These are phyloP conservation scores for Globisporangium nagaii DNA, from an alignment of 352 stramenopile genomes.

Conservation along the genomic window DNA sequence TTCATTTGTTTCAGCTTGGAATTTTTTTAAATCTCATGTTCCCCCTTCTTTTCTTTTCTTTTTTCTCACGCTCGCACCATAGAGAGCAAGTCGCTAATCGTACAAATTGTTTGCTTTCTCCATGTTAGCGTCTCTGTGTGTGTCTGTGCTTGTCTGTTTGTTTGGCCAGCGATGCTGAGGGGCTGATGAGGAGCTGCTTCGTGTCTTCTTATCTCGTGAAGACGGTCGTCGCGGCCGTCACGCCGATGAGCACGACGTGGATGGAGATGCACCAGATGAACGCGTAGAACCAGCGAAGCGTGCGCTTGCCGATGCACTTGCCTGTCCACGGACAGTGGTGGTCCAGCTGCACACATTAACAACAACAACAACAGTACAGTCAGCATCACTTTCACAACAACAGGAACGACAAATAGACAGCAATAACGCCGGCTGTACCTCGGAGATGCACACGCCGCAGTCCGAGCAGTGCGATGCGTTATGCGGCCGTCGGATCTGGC, in stretches of 20 bases:
- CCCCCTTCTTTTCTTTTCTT: neutral
- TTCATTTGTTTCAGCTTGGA: neutral
- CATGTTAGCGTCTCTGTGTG: no score
- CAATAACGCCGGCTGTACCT: conserved; percentile 39
- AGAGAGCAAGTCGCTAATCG: no score
- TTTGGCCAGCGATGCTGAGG: no score
- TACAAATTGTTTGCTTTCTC: neutral
- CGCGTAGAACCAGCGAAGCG: conserved; percentile 75
- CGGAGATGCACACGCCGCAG: conserved; percentile 64
- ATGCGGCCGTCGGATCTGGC: conserved; percentile 59
- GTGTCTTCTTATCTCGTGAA: conserved; percentile 7
- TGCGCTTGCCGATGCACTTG: conserved; percentile 86
- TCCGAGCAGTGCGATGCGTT: conserved; percentile 77
- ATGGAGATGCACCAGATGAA: conserved; percentile 67
- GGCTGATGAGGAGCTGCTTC: no score
- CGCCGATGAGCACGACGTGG: conserved; percentile 53
- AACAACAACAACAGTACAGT: neutral
- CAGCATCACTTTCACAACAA: conserved; percentile 1
- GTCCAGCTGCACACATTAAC: conserved; percentile 45
- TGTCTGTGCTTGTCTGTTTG: no score
- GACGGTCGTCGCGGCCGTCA: conserved; percentile 35
- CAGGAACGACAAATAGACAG: neutral
- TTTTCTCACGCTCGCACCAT: no score
- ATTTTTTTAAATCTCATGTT: conserved; percentile 3
- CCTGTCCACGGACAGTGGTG: conserved; percentile 92